Base-by-base conservation (phyloP, 495 filamentous ascomycete species). In the Entonaema liquescens region DNA sequence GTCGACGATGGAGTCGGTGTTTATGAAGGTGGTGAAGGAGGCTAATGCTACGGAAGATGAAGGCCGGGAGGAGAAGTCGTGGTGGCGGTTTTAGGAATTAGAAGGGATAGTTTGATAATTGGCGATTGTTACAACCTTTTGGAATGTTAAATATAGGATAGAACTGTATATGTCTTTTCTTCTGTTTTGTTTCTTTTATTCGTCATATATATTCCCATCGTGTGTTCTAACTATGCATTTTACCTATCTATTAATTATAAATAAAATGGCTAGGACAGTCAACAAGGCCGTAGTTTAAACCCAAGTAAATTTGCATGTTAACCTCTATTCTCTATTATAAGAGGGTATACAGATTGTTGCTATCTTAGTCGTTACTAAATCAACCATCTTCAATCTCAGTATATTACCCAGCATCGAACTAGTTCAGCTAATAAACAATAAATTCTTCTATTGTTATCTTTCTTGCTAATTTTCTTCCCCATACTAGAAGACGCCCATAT, bases 1-100 rank as follows among this genome's bases (percentile, higher is more conserved):
- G 64, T 90, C 89, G 28, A 92, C 89, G 5, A 80, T 93, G 68
- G 91, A 93, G 79, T 89, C 92, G 72, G 90, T 93, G 1, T 93
- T 93, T 76, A 80, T 93, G 78, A 86, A 79, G 50, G 90, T 93
- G 72, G 89, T 92, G 2, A 84, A 83, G 44, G 87, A 87, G 78
- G 87, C 90, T 76, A 82, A 89, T 76, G 84, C 91, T 13, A 79
- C 83, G 49, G 91, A 93, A 73, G 90, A 92, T 78, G 88, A 76
- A 25, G 74, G 72, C 23, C 49, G 55, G 9, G 64, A 74, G 68
- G 62, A 52, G 61, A 79, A 78, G 71, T 49, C 56, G 23, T 71
- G 69, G 68, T 73, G 74, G 74, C 58, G 35, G 33, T 60, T 53
- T 36, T 68, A 60, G 17, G 28, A 57, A 21, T 47, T 1, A 60